Evolutionary conservation across 2,329 filamentous ascomycete genomes (phyloP).

Genomic region (Colletotrichum higginsianum): DNA sequence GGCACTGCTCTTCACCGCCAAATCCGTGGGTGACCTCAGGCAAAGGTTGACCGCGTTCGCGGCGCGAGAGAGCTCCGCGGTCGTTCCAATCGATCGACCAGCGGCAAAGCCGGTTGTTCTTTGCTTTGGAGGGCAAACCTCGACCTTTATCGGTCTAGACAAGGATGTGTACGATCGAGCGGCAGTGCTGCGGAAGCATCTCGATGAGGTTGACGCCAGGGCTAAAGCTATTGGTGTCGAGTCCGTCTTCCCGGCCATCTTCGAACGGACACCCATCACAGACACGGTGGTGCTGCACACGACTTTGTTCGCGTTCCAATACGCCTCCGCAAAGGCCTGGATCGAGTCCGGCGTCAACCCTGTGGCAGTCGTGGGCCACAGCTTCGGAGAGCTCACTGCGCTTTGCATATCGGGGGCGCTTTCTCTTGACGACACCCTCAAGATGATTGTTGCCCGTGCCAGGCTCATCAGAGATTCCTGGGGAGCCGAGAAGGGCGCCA

Average conservation of each 20-base stretch:
- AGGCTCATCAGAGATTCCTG: constrained; percentile 50
- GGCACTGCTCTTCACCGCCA: constrained; percentile 47
- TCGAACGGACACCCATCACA: constrained; percentile 45
- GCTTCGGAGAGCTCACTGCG: constrained; percentile 59
- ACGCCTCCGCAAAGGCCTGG: constrained; percentile 53
- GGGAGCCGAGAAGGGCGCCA: constrained; percentile 54
- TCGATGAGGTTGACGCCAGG: constrained; percentile 54
- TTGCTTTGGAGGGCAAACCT: constrained; percentile 57
- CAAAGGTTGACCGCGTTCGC: neutral
- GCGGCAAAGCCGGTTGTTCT: constrained; percentile 51
- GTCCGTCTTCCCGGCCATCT: constrained; percentile 51
- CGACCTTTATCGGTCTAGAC: neutral
- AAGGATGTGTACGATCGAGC: constrained; percentile 44
- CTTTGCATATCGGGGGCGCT: constrained; percentile 54
- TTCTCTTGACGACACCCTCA: constrained; percentile 50
- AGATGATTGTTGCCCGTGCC: constrained; percentile 49
- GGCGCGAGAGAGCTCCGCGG: neutral
- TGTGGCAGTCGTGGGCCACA: constrained; percentile 48
- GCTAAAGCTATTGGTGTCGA: constrained; percentile 49
- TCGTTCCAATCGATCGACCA: constrained; percentile 9
- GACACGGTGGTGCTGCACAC: constrained; percentile 55
- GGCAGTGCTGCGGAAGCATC: constrained; percentile 45
- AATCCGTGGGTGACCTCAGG: constrained; percentile 47
- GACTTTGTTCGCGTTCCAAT: constrained; percentile 57
- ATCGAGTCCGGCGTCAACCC: constrained; percentile 51